A percentile compares a stretch with the other conserved stretches of the same genome.
phyloP scores from a whole-genome alignment of 441 rosid genomes.

The Pelargonium myrrhifolium region DNA sequence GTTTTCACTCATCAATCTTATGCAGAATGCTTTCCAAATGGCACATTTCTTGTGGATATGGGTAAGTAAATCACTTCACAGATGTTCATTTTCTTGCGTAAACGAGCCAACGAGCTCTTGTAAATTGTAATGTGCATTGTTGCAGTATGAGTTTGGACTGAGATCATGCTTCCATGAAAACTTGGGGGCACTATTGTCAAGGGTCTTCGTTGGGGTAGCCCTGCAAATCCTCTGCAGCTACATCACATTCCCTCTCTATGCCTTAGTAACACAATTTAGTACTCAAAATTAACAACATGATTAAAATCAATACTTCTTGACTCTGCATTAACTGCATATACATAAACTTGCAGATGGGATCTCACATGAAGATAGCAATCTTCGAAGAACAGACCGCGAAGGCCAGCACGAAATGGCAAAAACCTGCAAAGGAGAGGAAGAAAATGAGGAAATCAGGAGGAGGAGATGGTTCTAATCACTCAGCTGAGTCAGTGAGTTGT shows the following conservation, averaged over 20 bases:
- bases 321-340: not conserved
- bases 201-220: slow-evolving; percentile 36
- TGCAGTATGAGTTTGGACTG: slow-evolving; percentile 42
- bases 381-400: slow-evolving; percentile 62
- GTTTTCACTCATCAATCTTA: not conserved
- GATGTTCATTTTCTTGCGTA: not conserved
- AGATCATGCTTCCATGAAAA: slow-evolving; percentile 48
- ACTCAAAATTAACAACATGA: too few species aligned
- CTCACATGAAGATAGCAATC: slow-evolving; percentile 54
- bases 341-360: slow-evolving; percentile 42
- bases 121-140: not conserved
- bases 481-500: too few species aligned
- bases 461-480: slow-evolving; percentile 10
- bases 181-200: slow-evolving; percentile 18
- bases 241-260: slow-evolving; percentile 58
- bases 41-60: slow-evolving; percentile 49
- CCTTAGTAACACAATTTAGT: slow-evolving; percentile 54
- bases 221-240: slow-evolving; percentile 55
- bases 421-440: slow-evolving; percentile 37
- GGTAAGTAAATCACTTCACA: slow-evolving; percentile 26
- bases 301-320: too few species aligned
- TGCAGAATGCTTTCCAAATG: slow-evolving; percentile 59
- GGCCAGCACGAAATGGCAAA: slow-evolving; percentile 53
- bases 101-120: not conserved
- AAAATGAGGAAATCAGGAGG: slow-evolving; percentile 20